Conservation (phyloP, 306 rosid genomes). For the Prunus fruticosa region DNA sequence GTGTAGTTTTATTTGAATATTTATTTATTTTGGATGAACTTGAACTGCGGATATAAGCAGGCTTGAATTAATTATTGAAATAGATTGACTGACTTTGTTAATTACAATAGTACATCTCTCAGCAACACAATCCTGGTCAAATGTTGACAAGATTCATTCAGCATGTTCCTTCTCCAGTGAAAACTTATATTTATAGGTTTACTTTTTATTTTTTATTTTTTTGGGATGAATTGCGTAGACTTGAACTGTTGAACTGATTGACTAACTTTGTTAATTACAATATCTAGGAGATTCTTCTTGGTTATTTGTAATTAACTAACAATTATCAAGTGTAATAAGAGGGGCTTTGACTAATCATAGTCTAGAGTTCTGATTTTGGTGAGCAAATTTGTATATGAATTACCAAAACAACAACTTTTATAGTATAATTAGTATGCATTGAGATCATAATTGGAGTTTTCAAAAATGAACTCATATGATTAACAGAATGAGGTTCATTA, state of each 20-base stretch:
- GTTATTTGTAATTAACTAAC: background rate
- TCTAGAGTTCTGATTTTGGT: too few species aligned
- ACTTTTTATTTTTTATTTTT: too few species aligned
- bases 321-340: background rate
- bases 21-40: background rate
- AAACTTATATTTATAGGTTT: too few species aligned
- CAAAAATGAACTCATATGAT: too few species aligned
- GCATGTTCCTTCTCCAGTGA: background rate
- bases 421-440: too few species aligned
- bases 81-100: background rate
- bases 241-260: background rate
- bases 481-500: too few species aligned
- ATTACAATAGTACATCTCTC: background rate
- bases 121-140: background rate
- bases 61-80: too few species aligned
- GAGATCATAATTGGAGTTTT: too few species aligned
- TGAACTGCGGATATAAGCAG: background rate
- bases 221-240: background rate
- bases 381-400: too few species aligned
- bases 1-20: background rate
- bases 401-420: too few species aligned
- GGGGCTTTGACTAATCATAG: too few species aligned
- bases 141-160: background rate
- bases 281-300: background rate
- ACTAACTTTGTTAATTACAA: background rate